Evolutionary conservation across 805 yeast species (phyloP).

Genomic region (Debaryomyces castellii): DNA sequence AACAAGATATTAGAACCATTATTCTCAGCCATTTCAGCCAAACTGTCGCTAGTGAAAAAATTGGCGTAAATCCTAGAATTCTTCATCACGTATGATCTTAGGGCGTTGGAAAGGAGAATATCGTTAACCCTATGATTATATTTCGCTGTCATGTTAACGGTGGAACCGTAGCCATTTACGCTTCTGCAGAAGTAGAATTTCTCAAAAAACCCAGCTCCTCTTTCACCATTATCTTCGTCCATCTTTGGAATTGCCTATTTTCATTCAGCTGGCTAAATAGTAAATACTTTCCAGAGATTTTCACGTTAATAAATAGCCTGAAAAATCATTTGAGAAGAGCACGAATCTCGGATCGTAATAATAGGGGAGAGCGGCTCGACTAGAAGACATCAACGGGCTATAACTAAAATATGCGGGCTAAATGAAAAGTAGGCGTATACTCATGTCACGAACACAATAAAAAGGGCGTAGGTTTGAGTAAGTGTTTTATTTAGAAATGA

Average conservation of each 20-base stretch:
- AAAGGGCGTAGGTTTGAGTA: no score
- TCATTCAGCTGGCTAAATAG: no score
- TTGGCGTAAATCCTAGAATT: conserved; percentile 18
- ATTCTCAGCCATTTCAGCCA: conserved; percentile 4
- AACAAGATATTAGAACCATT: conserved; percentile 12
- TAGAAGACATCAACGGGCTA: no score
- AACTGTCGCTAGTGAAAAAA: conserved; percentile 11
- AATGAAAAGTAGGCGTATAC: no score
- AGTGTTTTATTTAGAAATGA: no score
- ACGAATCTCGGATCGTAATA: no score
- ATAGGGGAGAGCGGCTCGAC: no score
- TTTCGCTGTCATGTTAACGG: conserved; percentile 22
- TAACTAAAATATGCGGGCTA: no score
- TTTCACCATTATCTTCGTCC: background rate
- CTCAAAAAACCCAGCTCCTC: conserved; percentile 21
- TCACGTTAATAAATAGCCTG: no score
- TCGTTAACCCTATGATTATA: conserved; percentile 13
- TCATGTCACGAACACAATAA: no score
- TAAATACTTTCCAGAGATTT: no score
- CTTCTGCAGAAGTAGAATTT: conserved; percentile 20
- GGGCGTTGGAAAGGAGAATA: conserved; percentile 17
- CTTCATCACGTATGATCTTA: conserved; percentile 12
- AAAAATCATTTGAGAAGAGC: no score
- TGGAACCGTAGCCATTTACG: conserved; percentile 17
- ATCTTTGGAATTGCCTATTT: background rate